Evolutionary conservation across 176 grass and related monocot genomes (phyloP), one percentile per base, ranked within the genome.

Genomic region (Bonia amplexicaulis): DNA sequence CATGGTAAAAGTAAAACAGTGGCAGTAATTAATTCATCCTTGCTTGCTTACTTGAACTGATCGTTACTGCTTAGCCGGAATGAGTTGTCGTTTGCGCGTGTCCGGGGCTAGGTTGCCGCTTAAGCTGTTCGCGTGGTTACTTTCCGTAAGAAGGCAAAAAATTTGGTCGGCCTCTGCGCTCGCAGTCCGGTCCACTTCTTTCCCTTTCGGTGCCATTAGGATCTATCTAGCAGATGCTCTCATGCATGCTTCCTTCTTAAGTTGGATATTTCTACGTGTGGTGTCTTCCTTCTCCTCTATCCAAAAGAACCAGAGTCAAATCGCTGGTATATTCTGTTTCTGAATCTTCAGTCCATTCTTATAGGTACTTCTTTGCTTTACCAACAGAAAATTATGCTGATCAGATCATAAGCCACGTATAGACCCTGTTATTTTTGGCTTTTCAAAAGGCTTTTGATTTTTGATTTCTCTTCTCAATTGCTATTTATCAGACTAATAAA

Each of bases 151-250:
- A 41, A 83, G 71, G 73, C 52, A 83, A 80, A 49, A 67, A 69
- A 15, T 3, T 0, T 47, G 85, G 63, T 84, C 85, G 69, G 89
- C 76, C 25, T 48, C 75, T 62, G 85, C 80, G 20, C 69, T 44
- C 27, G 70, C 85, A 80, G 75, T 55, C 75, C 89, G 75, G 81
- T 84, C 85, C 89, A 91, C 85, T 63, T 91, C 22, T 25, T 76
- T 47, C 81, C 69, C 85, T 91, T 91, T 91, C 89, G 85, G 89
- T 58, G 81, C 76, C 76, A 84, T 64, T 79, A 81, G 63, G 75
- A 91, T 88, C 85, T 61, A 91, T 88, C 85, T 61, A 84, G 82
- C 75, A 26, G 69, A 46, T 75, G 35, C 35, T 37, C 35, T 37
- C 35, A 37, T 37, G 85, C 74, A 37, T 63, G 51, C 51, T 69